Evolutionary conservation across 192 early-diverging fungal genomes (phyloP), one percentile per base, ranked within the genome.

Genomic region (Podochytrium sp.): DNA sequence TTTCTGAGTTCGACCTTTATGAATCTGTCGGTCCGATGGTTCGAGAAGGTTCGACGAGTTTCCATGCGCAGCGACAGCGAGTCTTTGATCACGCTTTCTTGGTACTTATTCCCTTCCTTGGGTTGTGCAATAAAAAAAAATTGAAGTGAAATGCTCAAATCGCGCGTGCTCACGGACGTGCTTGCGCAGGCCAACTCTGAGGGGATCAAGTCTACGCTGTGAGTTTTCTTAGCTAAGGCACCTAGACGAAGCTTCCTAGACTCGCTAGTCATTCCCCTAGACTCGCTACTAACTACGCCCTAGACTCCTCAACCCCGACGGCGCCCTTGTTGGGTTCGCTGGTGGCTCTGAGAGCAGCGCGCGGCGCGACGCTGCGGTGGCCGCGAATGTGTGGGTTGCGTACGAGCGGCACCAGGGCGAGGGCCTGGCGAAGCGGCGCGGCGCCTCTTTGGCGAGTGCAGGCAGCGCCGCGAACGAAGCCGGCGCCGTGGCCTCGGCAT

Each of bases 331-430:
- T n/a, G 75, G 71, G 2, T 83, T 80, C 65, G 67, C 79, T 14
- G 82, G 82, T 20, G 76, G 74, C 7, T 25, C 70, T 0, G 76
- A 80, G 20, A 41, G 50, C 14, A 75, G 77, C 29, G 82, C 82
- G 2, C 78, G 75, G 35, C 65, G 79, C 34, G 7, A 76, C 18
- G 66, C 82, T 6, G 82, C 82, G 0, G 77, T 83, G 7, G 82
- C 65, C 18, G 65, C 72, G 38, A 80, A 83, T 38, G 65, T 83
- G 0, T 83, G 82, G 82, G 74, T 71, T 56, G 82, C 79, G 2
- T 83, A 83, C 51, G 79, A 83, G 71, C 65, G 82, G 27, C 76
- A 83, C 65, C 76, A 63, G 37, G 74, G 74, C n/a, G 74, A 75
- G 43, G 74, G 74, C 5, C 71, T 72, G 3, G 43, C 74, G 30